Base-by-base conservation (phyloP, 2,329 filamentous ascomycete species). In the Tympanopsis confertula region DNA sequence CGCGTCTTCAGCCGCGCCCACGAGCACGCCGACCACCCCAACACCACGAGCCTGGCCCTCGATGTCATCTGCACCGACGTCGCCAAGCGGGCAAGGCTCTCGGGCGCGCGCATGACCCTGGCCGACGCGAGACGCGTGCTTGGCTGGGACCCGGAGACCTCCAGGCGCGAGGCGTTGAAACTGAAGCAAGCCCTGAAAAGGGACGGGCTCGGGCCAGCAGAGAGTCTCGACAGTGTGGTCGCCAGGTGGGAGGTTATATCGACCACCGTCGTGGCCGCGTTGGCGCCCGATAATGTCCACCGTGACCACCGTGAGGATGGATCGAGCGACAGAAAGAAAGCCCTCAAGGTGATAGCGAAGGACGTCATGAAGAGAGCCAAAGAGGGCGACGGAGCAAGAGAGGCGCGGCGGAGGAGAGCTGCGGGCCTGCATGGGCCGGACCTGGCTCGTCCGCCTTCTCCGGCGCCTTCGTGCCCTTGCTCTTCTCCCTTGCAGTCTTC, bases 331-430 rank as follows among this genome's bases (percentile, higher is more conserved):
- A 83, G 78, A 52, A 52, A 74, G 22, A 78, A 73, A 45, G 81
- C 81, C 1, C 55, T 88, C 35, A 81, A 88, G 43, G 66, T 82
- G 0, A 59, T 91, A 3, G 82, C 81, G 38, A 70, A 78, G 37
- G 84, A 89, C 56, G 80, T 86, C 14, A 79, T 85, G 69, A 88
- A 88, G 58, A 69, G 85, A n/a, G n/a, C n/a, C n/a, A n/a, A n/a
- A n/a, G n/a, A n/a, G n/a, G n/a, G n/a, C n/a, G n/a, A n/a, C n/a
- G n/a, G n/a, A n/a, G n/a, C n/a, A n/a, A n/a, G n/a, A n/a, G n/a
- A n/a, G n/a, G n/a, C n/a, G n/a, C n/a, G n/a, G n/a, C n/a, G n/a
- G n/a, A n/a, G n/a, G n/a, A n/a, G n/a, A n/a, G n/a, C n/a, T n/a
- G n/a, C n/a, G n/a, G n/a, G n/a, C n/a, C n/a, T n/a, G n/a, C n/a